Evolutionary conservation across 1,139 yeast genomes (phyloP).

Genomic region (Zygosaccharomyces sapae): DNA sequence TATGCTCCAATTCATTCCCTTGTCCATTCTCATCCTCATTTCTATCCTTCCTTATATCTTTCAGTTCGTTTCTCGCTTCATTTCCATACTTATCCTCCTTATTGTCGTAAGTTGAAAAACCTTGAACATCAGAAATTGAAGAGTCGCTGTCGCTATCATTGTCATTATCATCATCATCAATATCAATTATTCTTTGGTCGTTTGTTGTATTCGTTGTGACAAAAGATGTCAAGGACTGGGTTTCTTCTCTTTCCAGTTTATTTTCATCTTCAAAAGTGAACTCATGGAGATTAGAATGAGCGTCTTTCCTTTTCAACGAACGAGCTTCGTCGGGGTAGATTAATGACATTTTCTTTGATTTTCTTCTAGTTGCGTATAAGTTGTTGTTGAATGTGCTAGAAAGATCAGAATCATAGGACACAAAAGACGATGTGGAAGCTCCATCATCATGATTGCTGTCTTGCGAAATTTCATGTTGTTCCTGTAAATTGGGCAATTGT

Average conservation of each 20-base stretch:
- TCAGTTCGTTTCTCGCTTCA: neutral
- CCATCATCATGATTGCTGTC: slow-evolving; percentile 5
- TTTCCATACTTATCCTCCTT: neutral
- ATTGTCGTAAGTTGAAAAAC: neutral
- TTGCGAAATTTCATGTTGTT: slow-evolving; percentile 8
- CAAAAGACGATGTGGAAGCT: slow-evolving; percentile 19
- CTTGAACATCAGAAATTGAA: neutral
- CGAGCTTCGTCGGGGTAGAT: neutral
- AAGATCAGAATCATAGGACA: slow-evolving; percentile 21
- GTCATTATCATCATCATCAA: slow-evolving; percentile 1
- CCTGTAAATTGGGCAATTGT: slow-evolving; percentile 14
- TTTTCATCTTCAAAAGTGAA: slow-evolving; percentile 20
- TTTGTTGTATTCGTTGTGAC: slow-evolving; percentile 11
- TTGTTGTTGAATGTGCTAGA: slow-evolving; percentile 5
- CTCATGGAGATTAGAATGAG: slow-evolving; percentile 20
- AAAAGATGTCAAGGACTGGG: slow-evolving; percentile 11
- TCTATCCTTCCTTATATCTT: neutral
- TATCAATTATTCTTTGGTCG: slow-evolving; percentile 2
- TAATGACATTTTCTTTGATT: slow-evolving; percentile 1
- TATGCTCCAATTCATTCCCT: neutral
- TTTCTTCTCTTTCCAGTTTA: slow-evolving; percentile 1
- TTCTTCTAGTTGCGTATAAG: neutral
- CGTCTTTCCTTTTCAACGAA: slow-evolving; percentile 20
- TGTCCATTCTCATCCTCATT: neutral
- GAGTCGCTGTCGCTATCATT: neutral